Conservation (phyloP, 768 basidiomycete genomes). For the Lanmaoa rubissima region DNA sequence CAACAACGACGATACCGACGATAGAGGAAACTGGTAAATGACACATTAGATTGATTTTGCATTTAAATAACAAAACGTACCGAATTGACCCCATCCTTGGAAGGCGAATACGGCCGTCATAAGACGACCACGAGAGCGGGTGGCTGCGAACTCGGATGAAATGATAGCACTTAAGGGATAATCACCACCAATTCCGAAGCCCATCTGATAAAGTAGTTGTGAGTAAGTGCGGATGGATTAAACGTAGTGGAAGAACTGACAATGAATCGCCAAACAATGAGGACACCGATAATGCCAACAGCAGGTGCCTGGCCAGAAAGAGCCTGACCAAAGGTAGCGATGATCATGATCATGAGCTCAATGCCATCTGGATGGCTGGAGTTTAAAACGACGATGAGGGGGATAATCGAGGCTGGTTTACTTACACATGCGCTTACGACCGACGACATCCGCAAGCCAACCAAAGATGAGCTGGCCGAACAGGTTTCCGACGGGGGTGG, state of each 20-base stretch:
- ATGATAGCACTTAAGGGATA: conserved; percentile 86
- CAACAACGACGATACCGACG: conserved; percentile 59
- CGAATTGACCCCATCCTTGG: conserved; percentile 86
- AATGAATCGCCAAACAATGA: conserved; percentile 84
- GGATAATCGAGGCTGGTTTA: conserved; percentile 6
- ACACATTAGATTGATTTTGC: not conserved
- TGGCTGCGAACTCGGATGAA: conserved; percentile 84
- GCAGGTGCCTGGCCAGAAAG: conserved; percentile 66
- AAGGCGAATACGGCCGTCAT: conserved; percentile 87
- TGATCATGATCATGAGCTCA: conserved; percentile 75
- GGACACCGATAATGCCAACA: conserved; percentile 68
- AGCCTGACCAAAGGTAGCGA: conserved; percentile 78
- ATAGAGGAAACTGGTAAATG: conserved; percentile 53
- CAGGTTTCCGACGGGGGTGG: conserved; percentile 73
- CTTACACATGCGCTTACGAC: conserved; percentile 80
- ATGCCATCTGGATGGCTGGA: conserved; percentile 38
- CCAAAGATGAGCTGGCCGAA: conserved; percentile 77
- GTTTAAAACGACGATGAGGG: not conserved
- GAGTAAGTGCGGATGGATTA: not conserved
- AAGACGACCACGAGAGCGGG: conserved; percentile 73
- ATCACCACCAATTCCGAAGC: conserved; percentile 85
- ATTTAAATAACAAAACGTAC: conserved; percentile 37
- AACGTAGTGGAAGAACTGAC: conserved; percentile 29
- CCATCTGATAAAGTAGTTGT: conserved; percentile 44
- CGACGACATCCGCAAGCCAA: conserved; percentile 74